Evolutionary conservation across 2,329 filamentous ascomycete species (phyloP).

Genomic region (Neofusicoccum kwambonambiense): DNA sequence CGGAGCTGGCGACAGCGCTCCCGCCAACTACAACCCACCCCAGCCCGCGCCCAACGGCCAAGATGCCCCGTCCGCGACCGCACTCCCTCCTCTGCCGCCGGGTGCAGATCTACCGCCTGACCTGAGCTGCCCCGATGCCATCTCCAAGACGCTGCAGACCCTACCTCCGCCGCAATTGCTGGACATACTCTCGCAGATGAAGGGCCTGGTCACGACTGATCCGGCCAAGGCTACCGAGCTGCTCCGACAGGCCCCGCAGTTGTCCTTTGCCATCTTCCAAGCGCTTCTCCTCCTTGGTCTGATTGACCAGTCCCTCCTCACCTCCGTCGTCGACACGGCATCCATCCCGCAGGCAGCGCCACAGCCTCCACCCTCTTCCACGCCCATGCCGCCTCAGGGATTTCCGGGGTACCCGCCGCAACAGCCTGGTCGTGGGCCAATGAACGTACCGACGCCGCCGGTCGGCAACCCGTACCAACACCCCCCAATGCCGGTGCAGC

Average conservation of each 20-base stretch:
- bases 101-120: conserved; percentile 82
- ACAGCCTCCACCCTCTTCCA: conserved; percentile 38
- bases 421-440: conserved; percentile 30
- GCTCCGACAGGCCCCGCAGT: conserved; percentile 83
- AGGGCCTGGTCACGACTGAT: conserved; percentile 78
- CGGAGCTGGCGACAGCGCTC: conserved; percentile 49
- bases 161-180: conserved; percentile 86
- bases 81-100: conserved; percentile 76
- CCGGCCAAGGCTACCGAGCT: conserved; percentile 82
- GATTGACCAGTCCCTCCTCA: conserved; percentile 79
- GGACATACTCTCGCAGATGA: conserved; percentile 93
- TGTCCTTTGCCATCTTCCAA: conserved; percentile 94
- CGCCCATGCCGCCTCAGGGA: conserved; percentile 29
- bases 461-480: conserved; percentile 35
- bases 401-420: conserved; percentile 39
- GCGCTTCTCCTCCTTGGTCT: conserved; percentile 89
- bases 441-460: conserved; percentile 52
- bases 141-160: conserved; percentile 84
- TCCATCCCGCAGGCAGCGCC: conserved; percentile 33
- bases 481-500: conserved; percentile 43
- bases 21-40: conserved; percentile 44
- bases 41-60: conserved; percentile 41
- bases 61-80: conserved; percentile 39
- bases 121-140: conserved; percentile 82
- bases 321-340: conserved; percentile 70